Evolutionary conservation across 2,329 filamentous ascomycete species (phyloP).

Genomic region (Fusarium coicis): DNA sequence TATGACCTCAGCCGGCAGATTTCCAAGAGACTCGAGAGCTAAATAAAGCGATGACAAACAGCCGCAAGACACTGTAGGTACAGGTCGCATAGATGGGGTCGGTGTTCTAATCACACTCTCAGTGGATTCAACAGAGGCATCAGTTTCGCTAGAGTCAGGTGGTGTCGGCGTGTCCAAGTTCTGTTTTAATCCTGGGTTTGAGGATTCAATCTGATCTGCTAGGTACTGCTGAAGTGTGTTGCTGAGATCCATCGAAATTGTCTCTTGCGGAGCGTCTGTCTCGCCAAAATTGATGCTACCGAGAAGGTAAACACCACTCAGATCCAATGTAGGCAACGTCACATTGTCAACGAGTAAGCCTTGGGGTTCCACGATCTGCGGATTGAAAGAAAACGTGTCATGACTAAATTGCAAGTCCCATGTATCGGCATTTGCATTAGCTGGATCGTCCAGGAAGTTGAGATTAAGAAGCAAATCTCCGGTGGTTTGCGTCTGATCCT

Average conservation of each 20-base stretch:
- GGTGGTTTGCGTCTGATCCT: slow-evolving; percentile 5
- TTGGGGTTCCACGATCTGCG: slow-evolving; percentile 27
- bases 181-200: slow-evolving; percentile 11
- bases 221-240: slow-evolving; percentile 44
- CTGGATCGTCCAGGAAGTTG: slow-evolving; percentile 49
- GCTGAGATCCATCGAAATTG: slow-evolving; percentile 46
- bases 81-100: slow-evolving; percentile 30
- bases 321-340: slow-evolving; percentile 23
- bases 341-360: slow-evolving; percentile 10
- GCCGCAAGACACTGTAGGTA: slow-evolving; percentile 53
- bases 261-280: slow-evolving; percentile 39
- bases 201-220: slow-evolving; percentile 32
- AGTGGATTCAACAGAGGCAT: slow-evolving; percentile 31
- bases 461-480: slow-evolving; percentile 47
- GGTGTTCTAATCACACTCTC: slow-evolving; percentile 14
- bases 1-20: slow-evolving; percentile 57
- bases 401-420: slow-evolving; percentile 52
- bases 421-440: slow-evolving; percentile 47
- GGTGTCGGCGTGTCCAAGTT: slow-evolving; percentile 37
- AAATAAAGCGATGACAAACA: slow-evolving; percentile 63
- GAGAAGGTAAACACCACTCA: slow-evolving; percentile 46
- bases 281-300: slow-evolving; percentile 50
- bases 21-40: slow-evolving; percentile 61
- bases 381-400: slow-evolving; percentile 28
- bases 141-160: slow-evolving; percentile 39